A percentile compares a stretch with the other conserved stretches of the same genome.
These are phyloP conservation scores for Truncatella angustata DNA, from an alignment of 2,329 filamentous ascomycete species.

Conservation along the genomic window DNA sequence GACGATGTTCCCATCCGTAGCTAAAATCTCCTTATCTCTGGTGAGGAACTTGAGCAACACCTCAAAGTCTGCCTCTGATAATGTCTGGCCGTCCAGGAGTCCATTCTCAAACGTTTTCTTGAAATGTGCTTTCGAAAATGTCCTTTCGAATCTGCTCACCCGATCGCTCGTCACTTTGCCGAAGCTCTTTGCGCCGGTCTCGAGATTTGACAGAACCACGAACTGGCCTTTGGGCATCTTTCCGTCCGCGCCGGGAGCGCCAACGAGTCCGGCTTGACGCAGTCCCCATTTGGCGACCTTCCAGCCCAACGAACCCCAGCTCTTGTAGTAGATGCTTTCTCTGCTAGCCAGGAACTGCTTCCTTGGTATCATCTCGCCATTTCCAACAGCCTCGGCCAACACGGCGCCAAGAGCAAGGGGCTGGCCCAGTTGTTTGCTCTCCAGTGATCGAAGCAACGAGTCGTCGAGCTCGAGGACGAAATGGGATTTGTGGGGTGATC, in stretches of 20 bases:
- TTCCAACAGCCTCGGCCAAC: slow-evolving; percentile 69
- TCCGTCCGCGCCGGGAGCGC: slow-evolving; percentile 33
- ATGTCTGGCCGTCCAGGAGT: slow-evolving; percentile 41
- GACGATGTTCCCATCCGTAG: slow-evolving; percentile 66
- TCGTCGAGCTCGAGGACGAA: slow-evolving; percentile 57
- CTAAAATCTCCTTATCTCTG: slow-evolving; percentile 60
- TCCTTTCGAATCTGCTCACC: slow-evolving; percentile 59
- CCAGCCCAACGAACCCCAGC: slow-evolving; percentile 68
- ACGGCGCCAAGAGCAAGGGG: slow-evolving; percentile 80
- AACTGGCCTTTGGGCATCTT: slow-evolving; percentile 60
- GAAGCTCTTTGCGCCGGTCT: slow-evolving; percentile 57
- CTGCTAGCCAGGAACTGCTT: slow-evolving; percentile 63
- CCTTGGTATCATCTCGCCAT: slow-evolving; percentile 68
- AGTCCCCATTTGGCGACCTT: slow-evolving; percentile 37
- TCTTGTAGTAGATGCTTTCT: slow-evolving; percentile 69
- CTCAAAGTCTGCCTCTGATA: slow-evolving; percentile 66
- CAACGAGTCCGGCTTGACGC: slow-evolving; percentile 31
- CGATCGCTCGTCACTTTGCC: slow-evolving; percentile 39
- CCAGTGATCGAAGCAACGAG: slow-evolving; percentile 66
- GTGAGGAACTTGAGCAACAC: slow-evolving; percentile 69
- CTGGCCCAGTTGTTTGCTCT: slow-evolving; percentile 74
- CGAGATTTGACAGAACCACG: slow-evolving; percentile 63
- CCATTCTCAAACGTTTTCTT: slow-evolving; percentile 52
- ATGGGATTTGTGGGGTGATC: slow-evolving; percentile 40
- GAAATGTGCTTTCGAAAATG: slow-evolving; percentile 68